Percentiles rank a stretch among this genome's conserved stretches.
phyloP scores from a whole-genome alignment of 2,329 filamentous ascomycete species.

The Exophiala aquamarina region DNA sequence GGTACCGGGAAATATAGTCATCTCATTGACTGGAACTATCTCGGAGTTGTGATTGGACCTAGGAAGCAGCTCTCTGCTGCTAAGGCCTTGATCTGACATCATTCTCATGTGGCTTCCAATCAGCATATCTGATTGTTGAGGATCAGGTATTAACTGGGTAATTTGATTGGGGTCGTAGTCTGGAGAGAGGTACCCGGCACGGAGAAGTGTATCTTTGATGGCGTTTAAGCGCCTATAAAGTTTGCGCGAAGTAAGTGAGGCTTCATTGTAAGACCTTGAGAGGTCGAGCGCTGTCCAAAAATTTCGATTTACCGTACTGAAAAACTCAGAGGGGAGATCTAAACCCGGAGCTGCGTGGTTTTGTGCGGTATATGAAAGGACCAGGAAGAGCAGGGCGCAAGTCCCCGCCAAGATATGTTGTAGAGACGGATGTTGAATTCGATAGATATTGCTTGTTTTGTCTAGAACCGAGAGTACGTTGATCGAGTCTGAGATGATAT shows the following conservation, averaged over 20 bases:
- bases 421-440: conserved; percentile 1
- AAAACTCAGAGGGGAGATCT: background rate
- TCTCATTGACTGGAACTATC: background rate
- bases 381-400: background rate
- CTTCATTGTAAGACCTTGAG: background rate
- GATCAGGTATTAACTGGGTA: background rate
- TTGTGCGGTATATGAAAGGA: background rate
- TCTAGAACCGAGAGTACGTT: background rate
- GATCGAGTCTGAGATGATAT: conserved; percentile 1
- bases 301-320: background rate
- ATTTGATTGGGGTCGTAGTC: background rate
- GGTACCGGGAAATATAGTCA: background rate
- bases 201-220: conserved; percentile 3
- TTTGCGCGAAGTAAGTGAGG: conserved; percentile 2
- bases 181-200: background rate
- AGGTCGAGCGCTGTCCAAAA: conserved; percentile 2
- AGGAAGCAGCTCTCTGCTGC: too few species aligned
- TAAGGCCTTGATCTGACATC: too few species aligned
- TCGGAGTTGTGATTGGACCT: background rate
- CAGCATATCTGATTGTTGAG: too few species aligned
- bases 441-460: background rate
- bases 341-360: background rate
- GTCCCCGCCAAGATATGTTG: conserved; percentile 2
- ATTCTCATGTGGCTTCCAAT: too few species aligned
- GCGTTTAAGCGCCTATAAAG: background rate